Percentiles rank a stretch among this genome's conserved stretches.
phyloP scores from a whole-genome alignment of 306 rosid genomes.

The Adenanthera pavonina region DNA sequence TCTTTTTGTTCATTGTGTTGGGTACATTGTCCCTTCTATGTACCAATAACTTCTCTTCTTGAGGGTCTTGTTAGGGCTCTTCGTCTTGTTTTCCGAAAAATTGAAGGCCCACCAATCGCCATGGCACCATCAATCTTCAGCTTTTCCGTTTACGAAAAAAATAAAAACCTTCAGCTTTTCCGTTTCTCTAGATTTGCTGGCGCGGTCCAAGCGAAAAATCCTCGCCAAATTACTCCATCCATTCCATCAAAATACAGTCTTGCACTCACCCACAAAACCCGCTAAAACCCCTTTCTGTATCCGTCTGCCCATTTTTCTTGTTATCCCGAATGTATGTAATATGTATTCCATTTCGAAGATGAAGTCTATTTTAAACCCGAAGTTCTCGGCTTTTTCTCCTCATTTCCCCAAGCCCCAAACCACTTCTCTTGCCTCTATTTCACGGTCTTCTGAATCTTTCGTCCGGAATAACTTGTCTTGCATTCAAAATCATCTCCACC shows the following conservation, averaged over 20 bases:
- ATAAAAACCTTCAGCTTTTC: not conserved
- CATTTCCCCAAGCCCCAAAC: slow-evolving; percentile 45
- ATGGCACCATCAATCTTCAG: not conserved
- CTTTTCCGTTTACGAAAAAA: not conserved
- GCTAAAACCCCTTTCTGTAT: slow-evolving; percentile 44
- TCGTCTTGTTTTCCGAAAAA: not conserved
- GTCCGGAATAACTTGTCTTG: slow-evolving; percentile 25
- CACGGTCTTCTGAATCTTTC: slow-evolving; percentile 42
- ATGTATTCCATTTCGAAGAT: slow-evolving; percentile 53
- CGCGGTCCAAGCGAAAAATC: not conserved
- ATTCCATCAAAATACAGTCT: not conserved
- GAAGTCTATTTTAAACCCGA: slow-evolving; percentile 63
- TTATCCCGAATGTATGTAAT: not conserved
- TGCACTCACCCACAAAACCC: slow-evolving; percentile 45
- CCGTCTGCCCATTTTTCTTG: not conserved
- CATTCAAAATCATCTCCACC: slow-evolving; percentile 43
- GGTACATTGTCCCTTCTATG: not conserved
- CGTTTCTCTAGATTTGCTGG: not conserved
- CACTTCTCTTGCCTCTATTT: slow-evolving; percentile 45
- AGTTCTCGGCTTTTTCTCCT: slow-evolving; percentile 52
- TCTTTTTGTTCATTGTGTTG: not conserved
- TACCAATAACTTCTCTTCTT: no score
- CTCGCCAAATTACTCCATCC: not conserved
- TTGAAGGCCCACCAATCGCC: not conserved
- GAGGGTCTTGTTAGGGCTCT: no score